Evolutionary conservation across 495 filamentous ascomycete genomes (phyloP).

Genomic region (Jackrogersella minutella): DNA sequence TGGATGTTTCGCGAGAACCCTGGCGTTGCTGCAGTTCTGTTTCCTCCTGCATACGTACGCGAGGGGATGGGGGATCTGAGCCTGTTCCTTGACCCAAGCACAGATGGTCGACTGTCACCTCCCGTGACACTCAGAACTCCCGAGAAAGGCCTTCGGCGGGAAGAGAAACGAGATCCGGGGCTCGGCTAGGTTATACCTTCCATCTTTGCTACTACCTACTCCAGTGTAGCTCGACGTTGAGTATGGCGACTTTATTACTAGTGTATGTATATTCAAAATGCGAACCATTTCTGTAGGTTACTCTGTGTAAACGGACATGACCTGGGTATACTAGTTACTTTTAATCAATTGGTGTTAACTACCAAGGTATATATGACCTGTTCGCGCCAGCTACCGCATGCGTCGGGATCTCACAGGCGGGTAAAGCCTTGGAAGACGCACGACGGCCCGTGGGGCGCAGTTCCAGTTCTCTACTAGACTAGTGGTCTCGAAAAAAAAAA

Average conservation of each 20-base stretch:
- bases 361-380: neutral
- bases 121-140: conserved; percentile 33
- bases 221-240: neutral
- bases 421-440: conserved; percentile 14
- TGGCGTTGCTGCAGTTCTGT: conserved; percentile 30
- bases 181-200: conserved; percentile 1
- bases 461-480: neutral
- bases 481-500: neutral
- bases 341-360: neutral
- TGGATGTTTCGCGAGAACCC: conserved; percentile 31
- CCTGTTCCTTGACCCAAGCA: conserved; percentile 8
- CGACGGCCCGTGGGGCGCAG: conserved; percentile 20
- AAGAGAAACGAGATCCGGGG: conserved; percentile 19
- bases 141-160: conserved; percentile 28
- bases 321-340: too few species aligned
- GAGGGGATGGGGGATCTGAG: conserved; percentile 9
- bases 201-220: conserved; percentile 5
- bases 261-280: neutral
- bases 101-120: conserved; percentile 20
- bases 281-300: too few species aligned
- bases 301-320: too few species aligned
- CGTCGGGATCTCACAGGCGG: conserved; percentile 26
- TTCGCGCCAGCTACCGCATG: conserved; percentile 17
- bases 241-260: conserved; percentile 12
- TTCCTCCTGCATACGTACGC: conserved; percentile 28